Conservation (phyloP, 1,284 basidiomycete genomes). For the Heterobasidion irregulare region DNA sequence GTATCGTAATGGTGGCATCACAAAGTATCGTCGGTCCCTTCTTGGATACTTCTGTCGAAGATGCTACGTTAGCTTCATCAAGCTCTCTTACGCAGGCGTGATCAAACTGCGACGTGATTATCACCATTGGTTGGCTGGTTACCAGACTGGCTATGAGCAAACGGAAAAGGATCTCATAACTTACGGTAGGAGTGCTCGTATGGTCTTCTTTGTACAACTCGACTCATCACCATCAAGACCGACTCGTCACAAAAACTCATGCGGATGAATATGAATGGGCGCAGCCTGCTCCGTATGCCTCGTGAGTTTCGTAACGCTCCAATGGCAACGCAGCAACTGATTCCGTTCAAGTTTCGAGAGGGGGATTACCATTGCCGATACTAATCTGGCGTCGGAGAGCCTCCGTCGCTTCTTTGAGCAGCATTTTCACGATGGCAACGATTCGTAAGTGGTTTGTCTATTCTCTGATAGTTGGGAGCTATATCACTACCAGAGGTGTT, state of each 20-base stretch:
- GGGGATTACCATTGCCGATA: conserved; percentile 54
- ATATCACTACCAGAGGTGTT: conserved; percentile 42
- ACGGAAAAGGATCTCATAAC: conserved; percentile 51
- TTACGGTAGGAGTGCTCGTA: conserved; percentile 27
- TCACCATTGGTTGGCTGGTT: conserved; percentile 48
- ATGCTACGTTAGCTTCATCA: conserved; percentile 63
- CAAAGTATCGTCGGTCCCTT: conserved; percentile 58
- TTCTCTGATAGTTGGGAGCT: neutral
- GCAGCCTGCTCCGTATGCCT: conserved; percentile 48
- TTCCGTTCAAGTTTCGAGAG: conserved; percentile 45
- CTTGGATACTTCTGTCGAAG: conserved; percentile 75
- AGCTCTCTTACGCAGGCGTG: conserved; percentile 64
- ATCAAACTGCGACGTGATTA: conserved; percentile 57
- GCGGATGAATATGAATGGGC: conserved; percentile 61
- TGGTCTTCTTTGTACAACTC: neutral
- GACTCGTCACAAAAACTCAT: conserved; percentile 57
- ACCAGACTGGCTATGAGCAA: conserved; percentile 38
- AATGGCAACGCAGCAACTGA: conserved; percentile 1
- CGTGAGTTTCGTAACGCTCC: conserved; percentile 31
- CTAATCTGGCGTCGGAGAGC: conserved; percentile 57
- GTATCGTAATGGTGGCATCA: neutral
- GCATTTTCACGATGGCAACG: conserved; percentile 66
- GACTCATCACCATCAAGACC: conserved; percentile 23
- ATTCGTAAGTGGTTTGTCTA: conserved; percentile 47
- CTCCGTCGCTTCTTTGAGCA: conserved; percentile 75